Evolutionary conservation across 148 eudicot genomes (phyloP).

Genomic region (Tetragonia tetragonoides): DNA sequence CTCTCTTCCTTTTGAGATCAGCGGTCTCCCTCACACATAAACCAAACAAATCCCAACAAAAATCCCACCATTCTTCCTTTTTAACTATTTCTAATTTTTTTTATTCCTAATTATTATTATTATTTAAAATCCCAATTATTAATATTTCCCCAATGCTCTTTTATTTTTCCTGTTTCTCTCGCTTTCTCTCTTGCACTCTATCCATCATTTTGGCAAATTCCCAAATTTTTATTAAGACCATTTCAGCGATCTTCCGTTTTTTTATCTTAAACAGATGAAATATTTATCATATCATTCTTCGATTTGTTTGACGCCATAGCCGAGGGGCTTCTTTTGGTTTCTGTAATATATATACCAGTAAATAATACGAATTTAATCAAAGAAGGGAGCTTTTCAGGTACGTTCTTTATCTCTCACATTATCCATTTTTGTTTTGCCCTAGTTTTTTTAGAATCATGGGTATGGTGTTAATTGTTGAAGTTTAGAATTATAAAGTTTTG

Average conservation of each 20-base stretch:
- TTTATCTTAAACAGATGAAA: not conserved
- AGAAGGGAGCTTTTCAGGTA: constrained; percentile 23
- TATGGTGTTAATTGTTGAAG: not conserved
- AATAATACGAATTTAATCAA: not conserved
- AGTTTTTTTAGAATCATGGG: not conserved
- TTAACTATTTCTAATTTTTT: not conserved
- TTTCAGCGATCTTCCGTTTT: constrained; percentile 1
- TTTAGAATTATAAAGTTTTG: not conserved
- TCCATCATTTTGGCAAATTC: not conserved
- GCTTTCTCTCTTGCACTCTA: constrained; percentile 14
- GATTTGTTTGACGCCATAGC: not conserved
- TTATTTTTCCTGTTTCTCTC: not conserved
- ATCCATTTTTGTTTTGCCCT: not conserved
- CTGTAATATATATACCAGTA: not conserved
- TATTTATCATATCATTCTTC: not conserved
- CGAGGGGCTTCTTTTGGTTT: constrained; percentile 10
- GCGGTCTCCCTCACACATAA: constrained; percentile 25
- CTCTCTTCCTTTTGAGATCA: constrained; percentile 23
- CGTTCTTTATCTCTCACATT: constrained; percentile 12
- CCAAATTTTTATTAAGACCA: constrained; percentile 15
- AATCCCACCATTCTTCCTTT: no score
- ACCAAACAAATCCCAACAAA: constrained; percentile 1
- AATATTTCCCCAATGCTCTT: not conserved
- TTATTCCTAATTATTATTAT: no score
- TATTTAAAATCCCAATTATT: not conserved